Base-by-base conservation (phyloP, 2,329 filamentous ascomycete species). In the Chrysoporthe puriensis region DNA sequence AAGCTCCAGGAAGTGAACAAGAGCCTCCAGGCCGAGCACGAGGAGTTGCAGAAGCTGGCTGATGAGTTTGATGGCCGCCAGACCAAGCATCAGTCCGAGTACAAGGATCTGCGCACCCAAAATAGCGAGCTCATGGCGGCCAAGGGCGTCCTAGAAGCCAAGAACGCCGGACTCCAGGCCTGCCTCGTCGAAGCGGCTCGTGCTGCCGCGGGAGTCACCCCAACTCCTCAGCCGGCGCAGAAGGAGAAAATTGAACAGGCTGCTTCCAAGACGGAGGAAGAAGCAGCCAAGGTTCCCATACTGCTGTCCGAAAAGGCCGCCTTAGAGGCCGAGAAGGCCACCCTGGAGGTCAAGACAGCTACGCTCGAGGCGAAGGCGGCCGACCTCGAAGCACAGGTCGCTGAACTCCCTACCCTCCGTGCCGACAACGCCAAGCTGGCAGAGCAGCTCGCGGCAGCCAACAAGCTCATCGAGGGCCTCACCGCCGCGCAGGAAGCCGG, bases 381-480 rank as follows among this genome's bases (percentile, higher is more conserved):
- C 8, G 63, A 56, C 54, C 69, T 71, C 9, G 69, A 70, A 42
- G 9, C 60, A 14, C 62, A 67, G 21, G 67, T 68, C 32, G 46
- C 57, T 2, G 62, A 70, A 42, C 52, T 70, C 14, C 67, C 67
- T 0, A 13, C 11, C 4, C 65, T 71, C 18, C 56, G 68, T 0
- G 58, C 58, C 11, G 62, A 71, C 42, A 68, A 66, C 32, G 67
- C 54, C 14, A 58, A 59, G 21, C 67, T 71, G n/a, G 61, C 44
- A 11, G 68, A 66, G 63, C 65, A 71, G 66, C 69, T 71, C 9
- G 57, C 54, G 0, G 69, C 69, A 0, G 65, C 66, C 36, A 69
- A 71, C 66, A 65, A 58, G 61, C 68, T 70, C 13, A 64, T 71
- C 60, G 69, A 69, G n/a, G 66, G 64, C 1, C 57, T 69, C n/a